Evolutionary conservation across 2,329 filamentous ascomycete genomes (phyloP), one percentile per base, ranked within the genome.

Genomic region (Penicillium sp.): DNA sequence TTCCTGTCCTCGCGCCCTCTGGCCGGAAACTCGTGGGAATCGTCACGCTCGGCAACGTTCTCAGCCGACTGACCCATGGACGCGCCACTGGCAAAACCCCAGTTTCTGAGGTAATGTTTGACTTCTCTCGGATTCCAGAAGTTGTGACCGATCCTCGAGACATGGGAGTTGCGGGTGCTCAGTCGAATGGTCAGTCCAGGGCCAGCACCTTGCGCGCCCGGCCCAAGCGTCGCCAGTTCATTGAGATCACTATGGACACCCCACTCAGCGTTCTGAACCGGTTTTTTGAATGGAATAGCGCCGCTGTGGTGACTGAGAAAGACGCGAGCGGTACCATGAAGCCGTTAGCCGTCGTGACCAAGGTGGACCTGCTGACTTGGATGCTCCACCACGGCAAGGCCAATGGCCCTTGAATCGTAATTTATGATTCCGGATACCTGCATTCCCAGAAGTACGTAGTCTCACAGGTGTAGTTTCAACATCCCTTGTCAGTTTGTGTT

Each of bases 251-350:
- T 5, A 74, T 86, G 63, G 87, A 96, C 52, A 98, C 93, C 1
- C 85, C 86, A 3, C 75, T 98, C 26, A 80, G 78, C 32, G 83
- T 86, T 30, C 76, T 98, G 38, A 91, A 88, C 73, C 83, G 86
- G 59, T 98, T 98, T 71, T 88, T 97, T 51, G 89, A 97, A 71
- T 97, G 93, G 89, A 97, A 98, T 69, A 93, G 86, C 54, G 91
- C 93, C 0, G 93, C 93, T 0, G 82, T 98, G 33, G 88, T 98
- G 3, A 98, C 91, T 0, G 90, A 97, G 65, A 77, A 79, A 27
- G 76, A 77, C 41, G 70, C 73, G 39, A 68, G 75, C 44, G 78
- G 71, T 9, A 77, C 78, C 31, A 63, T 81, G 53, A 94, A 87
- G 74, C 89, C 94, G 1, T 75, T 93, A 34, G 93, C 88, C 6